These are phyloP conservation scores for Lachnellula willkommii DNA, from an alignment of 2,329 filamentous ascomycete genomes.

Conservation along the genomic window DNA sequence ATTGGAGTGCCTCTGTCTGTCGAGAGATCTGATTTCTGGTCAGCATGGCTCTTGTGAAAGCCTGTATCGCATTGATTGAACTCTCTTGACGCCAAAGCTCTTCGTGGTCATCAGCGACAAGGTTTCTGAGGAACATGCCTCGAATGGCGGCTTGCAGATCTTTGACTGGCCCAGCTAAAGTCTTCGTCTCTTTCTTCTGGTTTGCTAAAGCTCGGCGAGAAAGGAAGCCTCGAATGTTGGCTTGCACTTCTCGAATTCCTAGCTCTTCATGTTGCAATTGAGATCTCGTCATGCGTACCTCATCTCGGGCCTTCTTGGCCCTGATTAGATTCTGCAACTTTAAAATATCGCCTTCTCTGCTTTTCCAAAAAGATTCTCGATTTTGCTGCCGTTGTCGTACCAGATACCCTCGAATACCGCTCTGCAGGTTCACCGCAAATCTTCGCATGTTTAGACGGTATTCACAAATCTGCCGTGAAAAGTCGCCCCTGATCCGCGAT, in stretches of 20 bases:
- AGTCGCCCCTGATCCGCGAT: conserved; percentile 80
- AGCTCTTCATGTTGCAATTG: conserved; percentile 58
- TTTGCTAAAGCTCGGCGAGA: conserved; percentile 51
- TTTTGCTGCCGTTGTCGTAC: conserved; percentile 58
- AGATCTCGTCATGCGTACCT: conserved; percentile 51
- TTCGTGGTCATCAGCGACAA: conserved; percentile 48
- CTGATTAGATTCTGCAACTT: conserved; percentile 77
- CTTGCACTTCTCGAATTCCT: conserved; percentile 61
- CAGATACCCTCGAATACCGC: conserved; percentile 69
- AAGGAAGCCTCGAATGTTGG: conserved; percentile 62
- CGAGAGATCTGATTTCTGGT: conserved; percentile 49
- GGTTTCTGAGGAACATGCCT: conserved; percentile 53
- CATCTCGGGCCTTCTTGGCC: conserved; percentile 57
- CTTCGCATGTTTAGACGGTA: conserved; percentile 78
- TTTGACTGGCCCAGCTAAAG: conserved; percentile 47
- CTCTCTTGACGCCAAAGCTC: conserved; percentile 46
- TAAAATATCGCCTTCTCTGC: conserved; percentile 65
- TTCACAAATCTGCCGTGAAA: conserved; percentile 72
- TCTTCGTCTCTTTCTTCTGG: conserved; percentile 51
- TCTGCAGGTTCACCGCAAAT: conserved; percentile 78
- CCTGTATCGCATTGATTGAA: conserved; percentile 56
- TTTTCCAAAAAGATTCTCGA: conserved; percentile 63
- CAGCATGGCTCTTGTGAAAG: conserved; percentile 58
- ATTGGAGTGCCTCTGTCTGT: conserved; percentile 47
- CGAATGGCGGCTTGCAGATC: conserved; percentile 62